A percentile compares a stretch with the other conserved stretches of the same genome.
These are phyloP conservation scores for Xylaria polymorpha DNA, from an alignment of 2,329 filamentous ascomycete species.

Conservation along the genomic window DNA sequence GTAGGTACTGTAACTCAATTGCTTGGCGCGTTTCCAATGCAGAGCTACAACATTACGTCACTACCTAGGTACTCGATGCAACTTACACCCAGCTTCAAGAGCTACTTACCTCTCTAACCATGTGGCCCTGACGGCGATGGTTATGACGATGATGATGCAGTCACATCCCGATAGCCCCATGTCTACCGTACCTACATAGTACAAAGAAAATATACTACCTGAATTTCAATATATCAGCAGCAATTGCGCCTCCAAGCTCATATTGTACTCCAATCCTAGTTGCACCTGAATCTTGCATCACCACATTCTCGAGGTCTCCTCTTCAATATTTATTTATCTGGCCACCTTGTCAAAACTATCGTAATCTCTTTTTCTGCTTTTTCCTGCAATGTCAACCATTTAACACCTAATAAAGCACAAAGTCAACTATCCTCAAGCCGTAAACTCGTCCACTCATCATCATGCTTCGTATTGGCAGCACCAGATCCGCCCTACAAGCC, in stretches of 20 bases:
- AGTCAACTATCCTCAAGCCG: neutral
- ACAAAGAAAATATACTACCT: neutral
- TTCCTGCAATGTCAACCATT: neutral
- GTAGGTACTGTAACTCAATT: neutral
- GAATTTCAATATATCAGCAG: neutral
- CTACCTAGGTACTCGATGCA: neutral
- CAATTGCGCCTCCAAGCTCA: neutral
- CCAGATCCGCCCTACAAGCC: constrained; percentile 42
- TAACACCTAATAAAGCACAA: neutral
- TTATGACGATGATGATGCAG: constrained; percentile 10
- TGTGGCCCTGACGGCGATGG: neutral
- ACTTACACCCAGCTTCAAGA: constrained; percentile 7
- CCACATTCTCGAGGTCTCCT: neutral
- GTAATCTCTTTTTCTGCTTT: neutral
- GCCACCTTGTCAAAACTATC: neutral
- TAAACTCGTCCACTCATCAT: constrained; percentile 3
- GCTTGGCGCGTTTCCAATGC: neutral
- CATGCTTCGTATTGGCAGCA: constrained; percentile 46
- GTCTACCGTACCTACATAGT: neutral
- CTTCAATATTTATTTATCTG: neutral
- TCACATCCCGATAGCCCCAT: neutral
- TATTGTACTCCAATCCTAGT: neutral
- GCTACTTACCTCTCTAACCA: neutral
- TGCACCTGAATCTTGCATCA: neutral
- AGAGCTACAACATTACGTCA: constrained; percentile 27